Evolutionary conservation across 306 rosid genomes (phyloP).

Genomic region (Psophocarpus tetragonolobus): DNA sequence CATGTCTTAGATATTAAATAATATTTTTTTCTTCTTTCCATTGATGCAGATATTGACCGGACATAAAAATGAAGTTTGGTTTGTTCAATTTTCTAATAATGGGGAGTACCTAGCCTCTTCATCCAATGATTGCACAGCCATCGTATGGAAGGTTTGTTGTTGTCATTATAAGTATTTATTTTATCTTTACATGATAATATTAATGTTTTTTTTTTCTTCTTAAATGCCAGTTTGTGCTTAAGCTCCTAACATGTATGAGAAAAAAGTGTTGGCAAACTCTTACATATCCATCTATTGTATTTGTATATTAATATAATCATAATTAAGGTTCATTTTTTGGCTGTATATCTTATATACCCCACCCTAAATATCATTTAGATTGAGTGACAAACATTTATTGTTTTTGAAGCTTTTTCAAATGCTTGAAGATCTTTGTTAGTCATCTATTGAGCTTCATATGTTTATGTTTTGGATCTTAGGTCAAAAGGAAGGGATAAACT

Average conservation of each 20-base stretch:
- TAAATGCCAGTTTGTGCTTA: not conserved
- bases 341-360: not conserved
- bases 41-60: slow-evolving; percentile 79
- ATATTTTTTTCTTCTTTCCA: slow-evolving; percentile 39
- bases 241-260: not conserved
- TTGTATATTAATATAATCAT: not conserved
- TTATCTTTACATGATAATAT: not conserved
- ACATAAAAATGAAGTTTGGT: slow-evolving; percentile 93
- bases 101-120: slow-evolving; percentile 90
- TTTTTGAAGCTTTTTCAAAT: not conserved
- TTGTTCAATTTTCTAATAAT: slow-evolving; percentile 85
- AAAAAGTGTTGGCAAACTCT: not conserved
- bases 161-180: not conserved
- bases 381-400: not conserved
- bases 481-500: not conserved
- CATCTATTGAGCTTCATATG: not conserved
- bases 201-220: not conserved
- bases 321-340: not conserved
- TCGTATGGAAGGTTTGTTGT: slow-evolving; percentile 81
- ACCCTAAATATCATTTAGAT: not conserved
- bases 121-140: slow-evolving; percentile 83
- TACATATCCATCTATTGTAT: not conserved
- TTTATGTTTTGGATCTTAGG: not conserved
- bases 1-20: slow-evolving; percentile 11
- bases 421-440: not conserved